Conservation (phyloP, 495 filamentous ascomycete species). For the Monascus purpureus region DNA sequence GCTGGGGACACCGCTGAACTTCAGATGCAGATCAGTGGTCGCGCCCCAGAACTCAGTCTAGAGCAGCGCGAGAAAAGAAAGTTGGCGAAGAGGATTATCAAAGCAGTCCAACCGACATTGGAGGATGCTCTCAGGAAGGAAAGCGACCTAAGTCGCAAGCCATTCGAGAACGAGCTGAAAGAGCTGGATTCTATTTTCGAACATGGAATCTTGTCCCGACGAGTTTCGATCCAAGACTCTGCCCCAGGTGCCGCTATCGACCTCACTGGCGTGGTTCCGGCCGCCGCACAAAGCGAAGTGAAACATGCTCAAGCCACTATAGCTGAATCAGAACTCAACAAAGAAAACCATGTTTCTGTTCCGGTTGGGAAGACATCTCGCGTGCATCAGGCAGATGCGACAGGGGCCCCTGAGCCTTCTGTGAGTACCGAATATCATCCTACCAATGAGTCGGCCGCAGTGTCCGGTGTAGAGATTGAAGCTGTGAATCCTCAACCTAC, state of each 20-base stretch:
- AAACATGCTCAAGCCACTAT: too few relatives aligned
- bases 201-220: slow-evolving; percentile 32
- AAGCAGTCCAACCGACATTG: slow-evolving; percentile 58
- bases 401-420: not conserved
- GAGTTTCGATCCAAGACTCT: slow-evolving; percentile 24
- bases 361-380: too few relatives aligned
- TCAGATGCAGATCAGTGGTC: slow-evolving; percentile 38
- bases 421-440: not conserved
- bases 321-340: too few relatives aligned
- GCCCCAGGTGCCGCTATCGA: slow-evolving; percentile 13
- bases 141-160: slow-evolving; percentile 55
- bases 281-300: too few relatives aligned
- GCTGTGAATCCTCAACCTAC: slow-evolving; percentile 3
- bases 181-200: slow-evolving; percentile 65
- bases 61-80: slow-evolving; percentile 52
- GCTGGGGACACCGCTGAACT: slow-evolving; percentile 38
- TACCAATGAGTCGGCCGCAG: not conserved
- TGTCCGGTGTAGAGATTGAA: not conserved
- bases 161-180: slow-evolving; percentile 53
- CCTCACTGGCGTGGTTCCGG: not conserved
- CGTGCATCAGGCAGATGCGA: too few relatives aligned
- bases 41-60: slow-evolving; percentile 40
- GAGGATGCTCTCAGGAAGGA: slow-evolving; percentile 69
- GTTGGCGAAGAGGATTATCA: slow-evolving; percentile 72
- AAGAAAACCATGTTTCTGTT: not conserved